These are phyloP conservation scores for Nepenthes mirabilis DNA, from an alignment of 148 eudicot species.

Conservation along the genomic window DNA sequence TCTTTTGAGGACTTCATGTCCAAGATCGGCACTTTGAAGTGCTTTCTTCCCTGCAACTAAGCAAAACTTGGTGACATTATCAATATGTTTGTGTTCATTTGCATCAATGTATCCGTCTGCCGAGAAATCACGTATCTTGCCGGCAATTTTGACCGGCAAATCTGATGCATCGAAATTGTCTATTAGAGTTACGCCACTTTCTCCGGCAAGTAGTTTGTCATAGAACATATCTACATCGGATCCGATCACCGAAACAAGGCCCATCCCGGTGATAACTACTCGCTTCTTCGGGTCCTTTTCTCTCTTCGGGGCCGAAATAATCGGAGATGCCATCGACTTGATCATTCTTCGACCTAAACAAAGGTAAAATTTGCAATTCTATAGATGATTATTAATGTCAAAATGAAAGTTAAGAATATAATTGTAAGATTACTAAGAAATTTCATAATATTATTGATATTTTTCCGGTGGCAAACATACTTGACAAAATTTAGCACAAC, in stretches of 20 bases:
- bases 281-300: conserved; percentile 20
- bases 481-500: not conserved
- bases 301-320: conserved; percentile 11
- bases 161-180: conserved; percentile 8
- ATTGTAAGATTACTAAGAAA: no score
- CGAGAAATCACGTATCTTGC: conserved; percentile 9
- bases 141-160: conserved; percentile 15
- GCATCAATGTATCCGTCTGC: conserved; percentile 9
- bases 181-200: conserved; percentile 10
- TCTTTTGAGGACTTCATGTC: conserved; percentile 11
- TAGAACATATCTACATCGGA: conserved; percentile 16
- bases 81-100: conserved; percentile 1
- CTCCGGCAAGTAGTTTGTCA: conserved; percentile 11
- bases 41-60: conserved; percentile 18
- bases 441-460: no score
- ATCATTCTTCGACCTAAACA: not conserved
- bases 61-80: conserved; percentile 12
- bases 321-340: not conserved
- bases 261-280: conserved; percentile 20
- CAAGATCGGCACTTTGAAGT: conserved; percentile 16
- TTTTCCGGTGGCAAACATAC: not conserved
- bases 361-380: not conserved
- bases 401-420: not conserved
- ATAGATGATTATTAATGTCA: not conserved
- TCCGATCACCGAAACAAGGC: conserved; percentile 15